phyloP scores from a whole-genome alignment of 2,329 filamentous ascomycete species.

The Fusarium setosum region DNA sequence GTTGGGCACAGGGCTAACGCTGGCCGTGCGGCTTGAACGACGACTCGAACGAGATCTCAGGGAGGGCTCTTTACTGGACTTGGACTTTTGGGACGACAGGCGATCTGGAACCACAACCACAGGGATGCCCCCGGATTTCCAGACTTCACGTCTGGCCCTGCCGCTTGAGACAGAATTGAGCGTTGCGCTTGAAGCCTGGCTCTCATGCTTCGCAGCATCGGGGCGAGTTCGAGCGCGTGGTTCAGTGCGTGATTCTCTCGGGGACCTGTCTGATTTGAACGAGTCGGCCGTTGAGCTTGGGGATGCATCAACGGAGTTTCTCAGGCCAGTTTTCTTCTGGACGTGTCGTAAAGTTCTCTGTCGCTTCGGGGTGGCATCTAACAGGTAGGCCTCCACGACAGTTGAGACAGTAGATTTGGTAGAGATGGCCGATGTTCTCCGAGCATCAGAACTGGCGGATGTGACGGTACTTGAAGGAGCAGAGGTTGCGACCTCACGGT shows the following conservation, averaged over 20 bases:
- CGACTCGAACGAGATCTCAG: conserved; percentile 71
- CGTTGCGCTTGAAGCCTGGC: conserved; percentile 61
- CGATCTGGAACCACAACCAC: conserved; percentile 72
- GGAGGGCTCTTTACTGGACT: conserved; percentile 63
- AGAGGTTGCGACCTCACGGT: conserved; percentile 37
- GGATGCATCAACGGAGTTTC: conserved; percentile 53
- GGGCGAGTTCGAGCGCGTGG: conserved; percentile 43
- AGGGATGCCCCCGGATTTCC: conserved; percentile 70
- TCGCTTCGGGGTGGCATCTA: conserved; percentile 59
- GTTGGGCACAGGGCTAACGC: conserved; percentile 60
- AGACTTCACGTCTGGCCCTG: conserved; percentile 68
- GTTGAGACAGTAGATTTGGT: conserved; percentile 66
- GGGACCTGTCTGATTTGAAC: conserved; percentile 23
- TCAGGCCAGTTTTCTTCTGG: conserved; percentile 64
- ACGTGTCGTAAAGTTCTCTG: conserved; percentile 71
- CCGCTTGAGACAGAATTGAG: conserved; percentile 63
- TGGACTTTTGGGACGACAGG: conserved; percentile 64
- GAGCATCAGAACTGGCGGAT: conserved; percentile 56
- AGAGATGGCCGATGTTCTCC: conserved; percentile 65
- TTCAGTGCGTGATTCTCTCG: conserved; percentile 45
- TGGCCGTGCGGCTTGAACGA: conserved; percentile 64
- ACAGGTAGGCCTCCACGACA: conserved; percentile 67
- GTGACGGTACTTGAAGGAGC: conserved; percentile 53
- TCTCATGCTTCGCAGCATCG: conserved; percentile 54
- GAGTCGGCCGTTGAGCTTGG: conserved; percentile 21